Conservation (phyloP, 495 filamentous ascomycete species). For the Hypoxylon rickii region DNA sequence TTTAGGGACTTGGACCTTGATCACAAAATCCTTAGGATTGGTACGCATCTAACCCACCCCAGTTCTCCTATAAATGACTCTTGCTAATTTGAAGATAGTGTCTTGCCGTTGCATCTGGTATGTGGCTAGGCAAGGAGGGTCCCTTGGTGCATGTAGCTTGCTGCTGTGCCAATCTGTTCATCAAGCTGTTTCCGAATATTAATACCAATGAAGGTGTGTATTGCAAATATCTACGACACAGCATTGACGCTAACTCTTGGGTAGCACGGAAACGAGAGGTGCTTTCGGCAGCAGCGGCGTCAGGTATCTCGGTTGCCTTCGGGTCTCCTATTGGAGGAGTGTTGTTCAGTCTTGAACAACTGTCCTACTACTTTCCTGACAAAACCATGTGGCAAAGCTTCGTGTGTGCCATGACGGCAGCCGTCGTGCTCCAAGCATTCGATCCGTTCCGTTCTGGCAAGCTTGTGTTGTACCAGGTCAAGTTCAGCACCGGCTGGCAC, state of each 20-base stretch:
- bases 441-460: slow-evolving; percentile 97
- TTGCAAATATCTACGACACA: neutral
- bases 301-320: slow-evolving; percentile 96
- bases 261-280: slow-evolving; percentile 92
- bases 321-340: slow-evolving; percentile 95
- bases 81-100: slow-evolving; percentile 60
- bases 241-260: slow-evolving; percentile 20
- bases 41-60: slow-evolving; percentile 59
- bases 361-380: slow-evolving; percentile 98
- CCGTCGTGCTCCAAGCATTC: slow-evolving; percentile 87
- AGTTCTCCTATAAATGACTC: neutral
- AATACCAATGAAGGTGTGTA: slow-evolving; percentile 82
- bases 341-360: slow-evolving; percentile 91
- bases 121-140: slow-evolving; percentile 99
- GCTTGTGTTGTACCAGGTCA: slow-evolving; percentile 95
- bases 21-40: slow-evolving; percentile 89
- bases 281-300: slow-evolving; percentile 90
- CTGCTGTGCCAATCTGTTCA: slow-evolving; percentile 94
- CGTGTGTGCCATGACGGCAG: slow-evolving; percentile 97
- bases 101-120: slow-evolving; percentile 89
- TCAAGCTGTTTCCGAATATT: slow-evolving; percentile 84
- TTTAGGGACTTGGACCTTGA: slow-evolving; percentile 88
- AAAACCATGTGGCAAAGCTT: slow-evolving; percentile 99
- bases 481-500: slow-evolving; percentile 91
- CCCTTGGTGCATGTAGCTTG: slow-evolving; percentile 97